These are phyloP conservation scores for Ganoderma meredithae DNA, from an alignment of 1,284 basidiomycete species.

Conservation along the genomic window DNA sequence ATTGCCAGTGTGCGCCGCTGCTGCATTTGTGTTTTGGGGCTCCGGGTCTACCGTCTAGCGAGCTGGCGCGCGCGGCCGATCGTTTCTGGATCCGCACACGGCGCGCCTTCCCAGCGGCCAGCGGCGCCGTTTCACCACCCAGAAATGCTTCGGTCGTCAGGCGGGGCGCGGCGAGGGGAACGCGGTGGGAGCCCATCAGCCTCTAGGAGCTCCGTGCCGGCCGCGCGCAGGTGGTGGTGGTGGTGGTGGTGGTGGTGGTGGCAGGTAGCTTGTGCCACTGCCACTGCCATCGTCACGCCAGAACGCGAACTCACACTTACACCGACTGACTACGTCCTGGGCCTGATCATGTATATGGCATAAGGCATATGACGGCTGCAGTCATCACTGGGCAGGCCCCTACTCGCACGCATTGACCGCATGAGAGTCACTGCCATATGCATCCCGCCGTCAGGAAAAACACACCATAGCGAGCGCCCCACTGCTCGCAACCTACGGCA, in stretches of 20 bases:
- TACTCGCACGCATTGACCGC: no score
- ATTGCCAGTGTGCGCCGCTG: not conserved
- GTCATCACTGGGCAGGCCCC: no score
- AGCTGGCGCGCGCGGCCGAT: not conserved
- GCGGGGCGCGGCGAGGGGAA: not conserved
- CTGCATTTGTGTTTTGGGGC: not conserved
- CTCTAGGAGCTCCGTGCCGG: not conserved
- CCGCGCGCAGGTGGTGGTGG: not conserved
- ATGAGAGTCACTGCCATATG: no score
- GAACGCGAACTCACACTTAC: no score
- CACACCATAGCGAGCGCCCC: no score
- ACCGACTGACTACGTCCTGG: no score
- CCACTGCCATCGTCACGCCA: not conserved
- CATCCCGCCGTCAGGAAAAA: no score
- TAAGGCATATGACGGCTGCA: no score
- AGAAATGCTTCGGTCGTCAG: not conserved
- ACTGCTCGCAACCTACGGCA: no score
- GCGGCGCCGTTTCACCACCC: not conserved
- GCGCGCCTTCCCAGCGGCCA: not conserved
- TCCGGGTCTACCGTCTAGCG: no score
- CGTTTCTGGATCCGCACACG: not conserved
- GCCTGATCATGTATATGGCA: no score
- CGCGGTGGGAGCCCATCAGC: conserved; percentile 1
- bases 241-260: not conserved
- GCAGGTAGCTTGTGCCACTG: not conserved